Base-by-base conservation (phyloP, 2,329 filamentous ascomycete species). In the Stachybotrys chartarum region DNA sequence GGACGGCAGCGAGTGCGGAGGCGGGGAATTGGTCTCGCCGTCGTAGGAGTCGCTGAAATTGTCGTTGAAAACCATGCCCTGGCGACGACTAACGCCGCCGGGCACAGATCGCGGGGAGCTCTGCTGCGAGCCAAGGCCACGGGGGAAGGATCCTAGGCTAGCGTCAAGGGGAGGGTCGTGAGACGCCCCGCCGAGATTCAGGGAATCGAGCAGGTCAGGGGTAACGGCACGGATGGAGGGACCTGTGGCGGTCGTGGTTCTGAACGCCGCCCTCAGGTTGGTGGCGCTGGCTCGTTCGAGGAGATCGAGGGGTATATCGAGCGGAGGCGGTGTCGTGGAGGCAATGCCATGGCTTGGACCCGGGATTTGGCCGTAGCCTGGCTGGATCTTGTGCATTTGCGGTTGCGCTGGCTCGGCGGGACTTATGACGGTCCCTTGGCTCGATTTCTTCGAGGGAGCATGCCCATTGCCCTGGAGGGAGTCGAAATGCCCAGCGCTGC, bases 181-280 rank as follows among this genome's bases (percentile, higher is more conserved):
- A 17, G 45, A 12, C 10, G 35, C 35, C 51, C 63, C 53, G 49
- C 57, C 61, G 42, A 59, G 59, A 58, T 61, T 64, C 61, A 61
- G 65, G 64, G 62, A 56, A 48, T 79, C 77, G 58, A 67, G 59
- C 47, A 71, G 72, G 48, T 90, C 87, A 60, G 86, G 85, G 58
- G 86, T 88, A 60, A 88, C 84, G 55, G 85, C 75, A 59, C 86
- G 83, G 64, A 86, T 81, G 50, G 80, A 81, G 59, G 68, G 65
- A 60, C 74, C 70, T 54, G 65, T 58, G 53, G 62, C 60, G 52
- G 66, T 55, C 50, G 63, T 67, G 55, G 65, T 58, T 54, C 69
- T 64, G 58, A 69, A 70, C 54, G 67, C 63, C 49, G 72, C 68
- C 53, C 70, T 64, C 49, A 73, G 59, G 58, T 67, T 72, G 53